Conservation (phyloP, 2,329 filamentous ascomycete genomes). For the Aspergillus sp. region DNA sequence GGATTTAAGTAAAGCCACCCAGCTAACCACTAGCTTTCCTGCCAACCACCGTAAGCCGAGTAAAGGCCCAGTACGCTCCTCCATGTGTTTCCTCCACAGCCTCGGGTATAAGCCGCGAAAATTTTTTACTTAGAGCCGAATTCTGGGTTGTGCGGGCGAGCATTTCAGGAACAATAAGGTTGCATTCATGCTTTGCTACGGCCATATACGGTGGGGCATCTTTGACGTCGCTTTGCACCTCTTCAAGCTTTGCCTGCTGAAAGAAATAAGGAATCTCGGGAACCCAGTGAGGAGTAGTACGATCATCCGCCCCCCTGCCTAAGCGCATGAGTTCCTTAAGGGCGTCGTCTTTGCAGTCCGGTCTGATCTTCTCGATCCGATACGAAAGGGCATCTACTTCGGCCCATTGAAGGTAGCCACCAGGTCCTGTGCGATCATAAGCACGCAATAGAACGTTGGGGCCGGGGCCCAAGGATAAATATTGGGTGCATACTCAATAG, state of each 20-base stretch:
- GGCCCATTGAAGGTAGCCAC: neutral
- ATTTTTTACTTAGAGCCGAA: neutral
- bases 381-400: neutral
- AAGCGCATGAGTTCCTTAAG: neutral
- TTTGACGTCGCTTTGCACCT: neutral
- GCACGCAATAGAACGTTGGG: neutral
- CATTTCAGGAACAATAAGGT: neutral
- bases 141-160: neutral
- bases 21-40: neutral
- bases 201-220: neutral
- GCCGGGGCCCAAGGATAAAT: neutral
- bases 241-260: neutral
- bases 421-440: neutral
- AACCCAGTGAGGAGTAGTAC: neutral
- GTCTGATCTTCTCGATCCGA: neutral
- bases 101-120: neutral
- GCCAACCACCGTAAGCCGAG: neutral
- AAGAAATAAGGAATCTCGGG: neutral
- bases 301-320: neutral
- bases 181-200: neutral
- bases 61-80: neutral
- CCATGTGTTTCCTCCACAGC: neutral
- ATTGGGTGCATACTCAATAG: neutral
- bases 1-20: fast-evolving
- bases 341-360: neutral